Base-by-base conservation (phyloP, 2,329 filamentous ascomycete species). In the Hyphodiscus sp. region DNA sequence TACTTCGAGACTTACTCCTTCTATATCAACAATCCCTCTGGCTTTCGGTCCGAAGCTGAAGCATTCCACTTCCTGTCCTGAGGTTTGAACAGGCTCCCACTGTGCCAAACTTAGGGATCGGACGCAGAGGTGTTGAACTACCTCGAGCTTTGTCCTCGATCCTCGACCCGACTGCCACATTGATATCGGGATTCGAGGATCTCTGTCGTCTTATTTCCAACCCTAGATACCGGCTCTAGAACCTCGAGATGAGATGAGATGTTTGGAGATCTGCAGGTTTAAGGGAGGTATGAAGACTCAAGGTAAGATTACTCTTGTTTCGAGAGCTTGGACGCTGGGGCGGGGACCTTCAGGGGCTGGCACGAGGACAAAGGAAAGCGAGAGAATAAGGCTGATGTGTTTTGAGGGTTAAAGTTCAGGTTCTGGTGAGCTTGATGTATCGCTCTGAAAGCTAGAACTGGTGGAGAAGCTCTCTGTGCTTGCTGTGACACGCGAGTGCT, bases 251-350 rank as follows among this genome's bases (percentile, higher is more conserved):
- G 4, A 38, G 4, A 38, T n/a, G 2, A 38, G 11, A 4, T n/a
- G 13, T 38, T 26, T 13, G 11, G 33, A 38, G 33, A 2, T 38
- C 13, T 4, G 16, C n/a, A 38, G 11, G 2, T 38, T 38, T 38
- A 10, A 13, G 33, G 33, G 16, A 38, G 33, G 2, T 38, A 38
- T 38, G 47, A 15, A 19, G 20, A 50, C 26, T 38, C 33, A 38
- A 38, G 13, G 33, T 62, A 56, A 62, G 45, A 56, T 54, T 58
- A 47, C 56, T 58, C 53, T 52, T 57, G 60, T 61, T 62, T 61
- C 58, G 57, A 59, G 38, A 59, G 55, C 50, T 58, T 43, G 53
- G 59, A 56, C 55, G 38, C 19, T 8, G 4, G 16, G 16, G 11
- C 11, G 16, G 11, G 13, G 23, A 38, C 54, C 58, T 57, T 59